Conservation (phyloP, 148 eudicot genomes). For the Cornus florida region DNA sequence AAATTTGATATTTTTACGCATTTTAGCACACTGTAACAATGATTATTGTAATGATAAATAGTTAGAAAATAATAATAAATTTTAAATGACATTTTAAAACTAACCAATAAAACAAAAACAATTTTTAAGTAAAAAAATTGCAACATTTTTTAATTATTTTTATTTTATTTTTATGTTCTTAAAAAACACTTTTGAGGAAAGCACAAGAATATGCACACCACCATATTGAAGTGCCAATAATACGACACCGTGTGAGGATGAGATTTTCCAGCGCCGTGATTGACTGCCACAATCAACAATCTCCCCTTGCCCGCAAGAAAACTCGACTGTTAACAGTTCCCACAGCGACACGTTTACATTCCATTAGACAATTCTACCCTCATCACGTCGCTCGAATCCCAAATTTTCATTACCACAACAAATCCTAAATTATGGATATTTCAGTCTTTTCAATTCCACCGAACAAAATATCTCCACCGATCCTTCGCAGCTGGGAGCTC, state of each 20-base stretch:
- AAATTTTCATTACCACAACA: not conserved
- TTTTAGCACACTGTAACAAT: no score
- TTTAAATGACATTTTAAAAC: no score
- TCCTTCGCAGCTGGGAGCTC: not conserved
- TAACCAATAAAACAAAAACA: no score
- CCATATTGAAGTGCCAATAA: no score
- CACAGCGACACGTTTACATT: not conserved
- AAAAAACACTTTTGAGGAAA: no score
- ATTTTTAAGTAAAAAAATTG: no score
- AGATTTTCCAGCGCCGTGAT: not conserved
- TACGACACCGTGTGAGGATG: not conserved
- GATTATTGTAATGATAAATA: no score
- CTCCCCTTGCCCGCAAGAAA: slow-evolving; percentile 1
- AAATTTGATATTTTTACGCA: no score
- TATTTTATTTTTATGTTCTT: no score
- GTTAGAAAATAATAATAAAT: no score
- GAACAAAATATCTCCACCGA: not conserved
- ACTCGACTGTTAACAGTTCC: not conserved
- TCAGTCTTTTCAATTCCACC: not conserved
- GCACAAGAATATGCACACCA: no score
- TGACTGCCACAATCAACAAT: not conserved
- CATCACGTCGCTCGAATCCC: not conserved
- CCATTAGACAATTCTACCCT: slow-evolving; percentile 6
- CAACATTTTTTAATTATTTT: no score
- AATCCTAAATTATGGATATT: not conserved